Conservation (phyloP, 305 asterid genomes). For the Fraxinus latifolia region DNA sequence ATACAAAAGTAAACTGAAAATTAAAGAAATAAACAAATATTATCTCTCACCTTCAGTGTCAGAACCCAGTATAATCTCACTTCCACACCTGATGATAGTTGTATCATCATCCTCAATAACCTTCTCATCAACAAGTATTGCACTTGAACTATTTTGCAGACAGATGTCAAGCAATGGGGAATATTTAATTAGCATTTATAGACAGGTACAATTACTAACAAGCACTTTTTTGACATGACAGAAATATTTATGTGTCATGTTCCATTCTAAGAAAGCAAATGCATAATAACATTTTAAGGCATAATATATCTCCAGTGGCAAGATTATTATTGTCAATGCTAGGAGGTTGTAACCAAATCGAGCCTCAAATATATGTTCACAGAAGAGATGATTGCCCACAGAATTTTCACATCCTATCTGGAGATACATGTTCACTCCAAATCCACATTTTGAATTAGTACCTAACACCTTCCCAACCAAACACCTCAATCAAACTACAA, state of each 20-base stretch:
- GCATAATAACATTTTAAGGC: neutral
- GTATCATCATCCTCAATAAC: constrained; percentile 57
- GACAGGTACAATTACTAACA: neutral
- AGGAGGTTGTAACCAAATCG: neutral
- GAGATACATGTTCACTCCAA: neutral
- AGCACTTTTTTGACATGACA: neutral
- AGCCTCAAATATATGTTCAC: neutral
- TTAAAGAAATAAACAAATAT: constrained; percentile 7
- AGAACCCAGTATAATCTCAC: constrained; percentile 70
- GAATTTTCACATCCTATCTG: neutral
- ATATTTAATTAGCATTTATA: constrained; percentile 3
- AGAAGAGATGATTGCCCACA: neutral
- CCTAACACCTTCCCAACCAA: neutral
- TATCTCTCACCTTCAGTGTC: constrained; percentile 49
- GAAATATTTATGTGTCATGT: neutral
- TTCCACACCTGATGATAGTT: constrained; percentile 64
- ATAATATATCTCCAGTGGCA: neutral
- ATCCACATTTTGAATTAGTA: neutral
- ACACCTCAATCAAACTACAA: neutral
- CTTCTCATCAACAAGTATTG: constrained; percentile 63
- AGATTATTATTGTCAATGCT: neutral
- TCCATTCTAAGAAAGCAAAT: neutral
- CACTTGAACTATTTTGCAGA: constrained; percentile 39
- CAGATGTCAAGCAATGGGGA: constrained; percentile 25
- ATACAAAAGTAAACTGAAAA: neutral